Base-by-base conservation (phyloP, 2,329 filamentous ascomycete species). In the Sporothrix pallida region DNA sequence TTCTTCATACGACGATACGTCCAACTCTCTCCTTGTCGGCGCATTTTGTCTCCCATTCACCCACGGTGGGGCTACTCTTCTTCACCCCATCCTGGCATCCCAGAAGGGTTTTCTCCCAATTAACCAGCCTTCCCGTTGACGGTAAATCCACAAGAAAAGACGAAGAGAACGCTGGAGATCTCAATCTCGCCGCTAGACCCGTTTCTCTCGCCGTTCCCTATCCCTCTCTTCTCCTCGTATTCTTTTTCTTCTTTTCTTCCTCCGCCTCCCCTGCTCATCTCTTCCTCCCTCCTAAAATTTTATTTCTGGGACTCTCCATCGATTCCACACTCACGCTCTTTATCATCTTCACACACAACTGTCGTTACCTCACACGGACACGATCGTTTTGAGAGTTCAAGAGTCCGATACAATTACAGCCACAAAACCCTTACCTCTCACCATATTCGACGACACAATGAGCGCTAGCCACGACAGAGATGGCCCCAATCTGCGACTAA, bases 371-470 rank as follows among this genome's bases (percentile, higher is more conserved):
- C 23, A 31, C 65, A 15, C 46, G 42, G 12, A 4, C 12, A 65
- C 42, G 23, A 37, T 68, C 46, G 65, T 50, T 67, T 23, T 20
- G n/a, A 26, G 3, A 23, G 15, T 12, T 44, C 42, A 67, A 26
- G 7, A 46, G 37, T 46, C 37, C 60, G 17, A 17, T n/a, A 17
- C 17, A 12, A 46, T 31, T 17, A 46, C 60, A 65, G 60, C 23
- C 42, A 46, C 6, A 65, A 67, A 48, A 20, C 42, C 13, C 62
- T 23, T 17, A 48, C 20, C 20, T 10, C 42, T 48, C 42, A 65
- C 17, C 37, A 60, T n/a, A 37, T 67, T 50, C 44, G 23, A 37
- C 46, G 67, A 71, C 71, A 72, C 63, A 56, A 73, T 73, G 72
- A 17, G 65, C 72, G 56, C 54, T 70, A 62, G 54, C 65, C 72